A percentile compares a stretch with the other conserved stretches of the same genome.
These are phyloP conservation scores for Monosporascus sp. DNA, from an alignment of 2,329 filamentous ascomycete species.

Conservation along the genomic window DNA sequence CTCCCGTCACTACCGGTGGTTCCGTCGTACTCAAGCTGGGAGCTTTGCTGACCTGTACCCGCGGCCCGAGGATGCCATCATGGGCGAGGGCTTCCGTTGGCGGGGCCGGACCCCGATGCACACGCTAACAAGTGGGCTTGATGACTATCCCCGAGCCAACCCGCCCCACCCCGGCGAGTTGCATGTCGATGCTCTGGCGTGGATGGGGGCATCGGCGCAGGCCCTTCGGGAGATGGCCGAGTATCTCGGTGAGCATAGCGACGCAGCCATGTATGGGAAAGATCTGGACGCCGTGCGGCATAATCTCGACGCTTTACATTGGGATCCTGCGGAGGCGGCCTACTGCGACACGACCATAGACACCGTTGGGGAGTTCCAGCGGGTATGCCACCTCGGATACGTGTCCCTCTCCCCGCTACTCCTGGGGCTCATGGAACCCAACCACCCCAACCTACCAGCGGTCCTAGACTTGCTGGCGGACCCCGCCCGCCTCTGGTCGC, in stretches of 20 bases:
- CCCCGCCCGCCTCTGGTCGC: conserved; percentile 8
- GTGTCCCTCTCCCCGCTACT: conserved; percentile 15
- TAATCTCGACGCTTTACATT: conserved; percentile 88
- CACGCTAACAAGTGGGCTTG: conserved; percentile 83
- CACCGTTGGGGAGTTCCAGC: conserved; percentile 12
- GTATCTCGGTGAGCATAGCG: conserved; percentile 65
- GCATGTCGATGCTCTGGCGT: conserved; percentile 85
- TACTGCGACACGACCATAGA: conserved; percentile 84
- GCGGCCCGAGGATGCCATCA: conserved; percentile 77
- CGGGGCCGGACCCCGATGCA: conserved; percentile 79
- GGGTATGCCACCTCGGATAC: conserved; percentile 14
- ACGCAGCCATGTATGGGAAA: conserved; percentile 63
- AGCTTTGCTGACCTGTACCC: conserved; percentile 82
- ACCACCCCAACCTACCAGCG: conserved; percentile 10
- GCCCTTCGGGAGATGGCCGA: conserved; percentile 71
- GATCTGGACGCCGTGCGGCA: conserved; percentile 68
- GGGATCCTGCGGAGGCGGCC: conserved; percentile 69
- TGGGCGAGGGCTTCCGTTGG: conserved; percentile 87
- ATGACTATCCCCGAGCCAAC: conserved; percentile 89
- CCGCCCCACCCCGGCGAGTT: conserved; percentile 91
- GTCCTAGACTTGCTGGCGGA: conserved; percentile 12
- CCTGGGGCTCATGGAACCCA: conserved; percentile 12
- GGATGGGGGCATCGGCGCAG: conserved; percentile 88
- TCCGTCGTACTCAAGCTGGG: conserved; percentile 79
- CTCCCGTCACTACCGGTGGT: conserved; percentile 86